phyloP scores from a whole-genome alignment of 2,329 filamentous ascomycete species.

The Colletotrichum shisoi region DNA sequence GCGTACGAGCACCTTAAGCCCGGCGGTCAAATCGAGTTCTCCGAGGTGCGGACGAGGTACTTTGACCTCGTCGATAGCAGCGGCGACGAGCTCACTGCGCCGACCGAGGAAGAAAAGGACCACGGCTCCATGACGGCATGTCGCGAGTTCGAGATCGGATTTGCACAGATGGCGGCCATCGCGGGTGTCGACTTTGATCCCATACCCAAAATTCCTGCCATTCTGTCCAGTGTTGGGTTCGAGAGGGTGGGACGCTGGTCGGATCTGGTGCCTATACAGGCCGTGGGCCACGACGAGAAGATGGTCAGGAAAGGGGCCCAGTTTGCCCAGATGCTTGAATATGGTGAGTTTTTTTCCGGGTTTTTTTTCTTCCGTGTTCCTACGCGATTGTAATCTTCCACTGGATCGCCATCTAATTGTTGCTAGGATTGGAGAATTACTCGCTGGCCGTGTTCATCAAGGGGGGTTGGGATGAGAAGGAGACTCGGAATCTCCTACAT shows the following conservation, averaged over 20 bases:
- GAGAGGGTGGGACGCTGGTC: constrained; percentile 52
- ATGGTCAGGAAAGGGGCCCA: constrained; percentile 50
- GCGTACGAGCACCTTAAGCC: constrained; percentile 54
- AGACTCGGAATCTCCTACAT: constrained; percentile 46
- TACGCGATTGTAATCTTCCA: neutral
- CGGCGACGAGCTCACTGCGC: constrained; percentile 43
- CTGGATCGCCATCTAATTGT: constrained; percentile 21
- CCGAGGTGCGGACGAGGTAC: constrained; percentile 52
- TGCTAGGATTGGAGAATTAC: constrained; percentile 44
- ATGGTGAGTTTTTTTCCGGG: constrained; percentile 46
- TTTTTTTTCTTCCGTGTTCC: neutral
- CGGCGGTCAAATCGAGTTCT: constrained; percentile 56
- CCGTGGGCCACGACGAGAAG: constrained; percentile 53
- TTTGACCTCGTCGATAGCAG: constrained; percentile 51
- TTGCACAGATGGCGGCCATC: constrained; percentile 43
- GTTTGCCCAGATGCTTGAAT: constrained; percentile 50
- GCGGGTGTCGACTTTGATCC: constrained; percentile 54
- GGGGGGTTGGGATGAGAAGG: constrained; percentile 47
- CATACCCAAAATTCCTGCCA: constrained; percentile 47
- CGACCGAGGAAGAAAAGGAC: constrained; percentile 31
- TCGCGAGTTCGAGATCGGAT: constrained; percentile 49
- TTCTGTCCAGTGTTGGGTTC: constrained; percentile 51
- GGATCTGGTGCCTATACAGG: constrained; percentile 53
- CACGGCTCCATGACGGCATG: constrained; percentile 43
- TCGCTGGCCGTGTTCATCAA: constrained; percentile 47